Percentiles rank a stretch among this genome's conserved stretches.
These are phyloP conservation scores for Effrenium voratum DNA, from an alignment of 73 alveolate genomes.

Conservation along the genomic window DNA sequence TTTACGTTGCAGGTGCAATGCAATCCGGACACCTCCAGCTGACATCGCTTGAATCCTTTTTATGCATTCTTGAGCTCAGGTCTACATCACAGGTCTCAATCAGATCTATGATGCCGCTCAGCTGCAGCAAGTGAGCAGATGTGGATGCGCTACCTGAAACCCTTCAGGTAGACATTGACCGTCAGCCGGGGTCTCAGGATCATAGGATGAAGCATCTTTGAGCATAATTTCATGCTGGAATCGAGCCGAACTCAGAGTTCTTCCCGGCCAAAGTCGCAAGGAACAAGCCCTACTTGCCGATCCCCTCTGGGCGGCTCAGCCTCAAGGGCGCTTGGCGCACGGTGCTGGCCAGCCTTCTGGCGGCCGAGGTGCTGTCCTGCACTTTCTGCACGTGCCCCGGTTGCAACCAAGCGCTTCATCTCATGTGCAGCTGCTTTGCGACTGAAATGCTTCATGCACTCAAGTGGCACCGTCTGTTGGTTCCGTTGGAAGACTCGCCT, in stretches of 20 bases:
- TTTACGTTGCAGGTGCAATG: too few species aligned
- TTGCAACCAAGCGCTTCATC: too few species aligned
- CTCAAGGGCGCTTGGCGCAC: constrained; percentile 45
- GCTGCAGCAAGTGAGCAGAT: neutral
- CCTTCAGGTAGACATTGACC: constrained; percentile 62
- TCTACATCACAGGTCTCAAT: constrained; percentile 93
- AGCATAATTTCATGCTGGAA: neutral
- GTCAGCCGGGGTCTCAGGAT: constrained; percentile 39
- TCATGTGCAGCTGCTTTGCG: too few species aligned
- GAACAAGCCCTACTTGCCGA: constrained; percentile 91
- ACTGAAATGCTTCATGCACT: too few species aligned
- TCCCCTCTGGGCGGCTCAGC: constrained; percentile 79
- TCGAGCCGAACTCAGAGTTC: neutral
- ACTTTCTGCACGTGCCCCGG: too few species aligned
- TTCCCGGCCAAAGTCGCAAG: neutral
- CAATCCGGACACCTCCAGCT: too few species aligned
- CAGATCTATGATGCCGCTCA: constrained; percentile 79
- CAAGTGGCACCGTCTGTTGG: too few species aligned
- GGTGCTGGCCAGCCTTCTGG: constrained; percentile 35
- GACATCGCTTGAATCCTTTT: too few species aligned
- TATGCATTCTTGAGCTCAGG: neutral
- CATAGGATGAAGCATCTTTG: neutral
- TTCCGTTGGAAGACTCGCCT: too few species aligned
- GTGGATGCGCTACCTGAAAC: neutral
- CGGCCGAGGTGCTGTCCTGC: constrained; percentile 67